Evolutionary conservation across 306 rosid genomes (phyloP).

Genomic region (Vigna reflexopilosa): DNA sequence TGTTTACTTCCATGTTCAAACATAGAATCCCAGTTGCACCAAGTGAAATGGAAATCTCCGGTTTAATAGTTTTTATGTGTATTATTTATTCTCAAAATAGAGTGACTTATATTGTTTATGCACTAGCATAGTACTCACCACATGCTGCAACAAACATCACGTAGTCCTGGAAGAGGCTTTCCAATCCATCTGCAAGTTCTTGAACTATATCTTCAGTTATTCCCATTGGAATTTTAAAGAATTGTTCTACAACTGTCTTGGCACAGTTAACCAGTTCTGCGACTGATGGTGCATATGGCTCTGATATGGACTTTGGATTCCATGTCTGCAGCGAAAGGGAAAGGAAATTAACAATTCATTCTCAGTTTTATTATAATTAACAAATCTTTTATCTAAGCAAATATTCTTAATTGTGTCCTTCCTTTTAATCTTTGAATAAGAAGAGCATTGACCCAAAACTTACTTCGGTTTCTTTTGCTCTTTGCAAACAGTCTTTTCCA

Average conservation of each 20-base stretch:
- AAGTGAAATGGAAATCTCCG: neutral
- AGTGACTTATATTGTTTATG: neutral
- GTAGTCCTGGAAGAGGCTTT: conserved; percentile 68
- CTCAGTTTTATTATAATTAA: neutral
- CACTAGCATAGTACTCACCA: conserved; percentile 54
- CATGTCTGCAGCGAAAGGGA: conserved; percentile 66
- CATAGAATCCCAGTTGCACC: neutral
- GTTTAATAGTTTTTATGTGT: conserved; percentile 1
- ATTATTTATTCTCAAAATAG: conserved; percentile 2
- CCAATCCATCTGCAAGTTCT: conserved; percentile 82
- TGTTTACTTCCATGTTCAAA: neutral
- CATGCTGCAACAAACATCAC: conserved; percentile 78
- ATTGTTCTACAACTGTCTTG: conserved; percentile 64
- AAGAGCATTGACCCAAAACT: conserved; percentile 25
- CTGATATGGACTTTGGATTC: conserved; percentile 94
- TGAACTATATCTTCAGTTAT: conserved; percentile 73
- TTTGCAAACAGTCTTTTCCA: conserved; percentile 59
- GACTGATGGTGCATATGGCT: conserved; percentile 80
- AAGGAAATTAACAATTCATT: conserved; percentile 15
- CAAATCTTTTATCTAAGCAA: neutral
- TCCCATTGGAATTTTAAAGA: conserved; percentile 81
- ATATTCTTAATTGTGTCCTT: neutral
- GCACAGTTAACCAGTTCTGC: conserved; percentile 67
- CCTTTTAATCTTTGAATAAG: conserved; percentile 7
- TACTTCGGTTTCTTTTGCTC: conserved; percentile 89